Base-by-base conservation (phyloP, 2,329 filamentous ascomycete species). In the Xylariales sp. region DNA sequence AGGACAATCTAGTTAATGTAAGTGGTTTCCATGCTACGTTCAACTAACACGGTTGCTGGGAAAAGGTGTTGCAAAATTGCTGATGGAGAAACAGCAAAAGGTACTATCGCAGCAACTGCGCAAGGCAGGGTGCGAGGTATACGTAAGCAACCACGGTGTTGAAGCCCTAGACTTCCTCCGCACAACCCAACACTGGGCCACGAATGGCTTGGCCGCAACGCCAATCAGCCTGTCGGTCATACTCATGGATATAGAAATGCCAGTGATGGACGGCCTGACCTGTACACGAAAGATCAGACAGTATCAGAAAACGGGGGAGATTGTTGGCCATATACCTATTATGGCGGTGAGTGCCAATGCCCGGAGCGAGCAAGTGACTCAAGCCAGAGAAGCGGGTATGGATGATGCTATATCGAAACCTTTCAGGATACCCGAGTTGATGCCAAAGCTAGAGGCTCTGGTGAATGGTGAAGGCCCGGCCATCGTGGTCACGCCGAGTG, bases 171-270 rank as follows among this genome's bases (percentile, higher is more conserved):
- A 82, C 31, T 69, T 73, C 33, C 57, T 84, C 20, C 65, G 73
- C 43, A 68, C 64, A 36, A 80, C 78, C 5, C 66, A 68, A 4
- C 80, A 76, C 55, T 80, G 78, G 78, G 16, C n/a, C 15, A 9
- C 15, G 20, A 3, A 56, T 58, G 16, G 68, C 68, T 63, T 69
- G 4, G 66, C 69, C 45, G 44, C 60, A 9, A 61, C 66, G n/a
- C 70, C 70, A 2, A 62, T 70, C 7, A 72, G 79, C 35, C 71
- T 86, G 18, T 78, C 78, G 8, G 70, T 88, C 32, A 81, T 90
- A 12, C 62, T 90, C 3, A 88, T 90, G 85, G 86, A 90, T 55
- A 70, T 88, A 36, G 85, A 89, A 55, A 89, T 90, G 86, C 86
- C 86, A 1, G 73, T 88, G 28, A 89, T 89, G 86, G 84, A 90